Conservation (phyloP, 1,284 basidiomycete genomes). For the Ustilago curta region DNA sequence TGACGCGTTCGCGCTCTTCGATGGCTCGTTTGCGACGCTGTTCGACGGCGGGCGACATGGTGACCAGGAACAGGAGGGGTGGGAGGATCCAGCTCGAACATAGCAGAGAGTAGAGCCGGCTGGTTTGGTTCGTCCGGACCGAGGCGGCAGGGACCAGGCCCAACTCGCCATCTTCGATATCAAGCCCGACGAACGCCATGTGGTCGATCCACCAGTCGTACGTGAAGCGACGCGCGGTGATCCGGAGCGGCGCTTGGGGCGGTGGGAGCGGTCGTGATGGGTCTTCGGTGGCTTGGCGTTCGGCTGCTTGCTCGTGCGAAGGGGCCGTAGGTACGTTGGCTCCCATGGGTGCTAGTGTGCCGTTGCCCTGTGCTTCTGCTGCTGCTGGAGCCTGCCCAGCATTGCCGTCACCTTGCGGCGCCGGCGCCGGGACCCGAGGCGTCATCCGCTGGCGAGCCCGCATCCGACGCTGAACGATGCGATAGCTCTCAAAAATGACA, state of each 20-base stretch:
- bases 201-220: conserved; percentile 48
- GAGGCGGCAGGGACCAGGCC: conserved; percentile 30
- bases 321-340: conserved; percentile 29
- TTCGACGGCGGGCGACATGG: conserved; percentile 55
- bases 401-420: background rate
- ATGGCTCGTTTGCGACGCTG: conserved; percentile 47
- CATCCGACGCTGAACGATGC: conserved; percentile 36
- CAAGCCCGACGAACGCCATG: conserved; percentile 46
- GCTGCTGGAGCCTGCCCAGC: background rate
- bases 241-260: conserved; percentile 34
- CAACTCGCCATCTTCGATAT: conserved; percentile 49
- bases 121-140: background rate
- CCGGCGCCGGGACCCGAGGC: background rate
- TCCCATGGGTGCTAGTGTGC: conserved; percentile 10
- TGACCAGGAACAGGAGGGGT: conserved; percentile 43
- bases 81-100: conserved; percentile 32
- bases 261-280: conserved; percentile 29
- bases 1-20: conserved; percentile 46
- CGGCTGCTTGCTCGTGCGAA: conserved; percentile 20
- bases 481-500: conserved; percentile 44
- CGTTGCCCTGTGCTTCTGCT: background rate
- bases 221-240: conserved; percentile 14
- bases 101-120: conserved; percentile 3
- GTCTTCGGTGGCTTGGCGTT: conserved; percentile 20
- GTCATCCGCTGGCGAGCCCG: conserved; percentile 19